These are phyloP conservation scores for Kickxella alabastrina DNA, from an alignment of 192 early-diverging fungal species.

Conservation along the genomic window DNA sequence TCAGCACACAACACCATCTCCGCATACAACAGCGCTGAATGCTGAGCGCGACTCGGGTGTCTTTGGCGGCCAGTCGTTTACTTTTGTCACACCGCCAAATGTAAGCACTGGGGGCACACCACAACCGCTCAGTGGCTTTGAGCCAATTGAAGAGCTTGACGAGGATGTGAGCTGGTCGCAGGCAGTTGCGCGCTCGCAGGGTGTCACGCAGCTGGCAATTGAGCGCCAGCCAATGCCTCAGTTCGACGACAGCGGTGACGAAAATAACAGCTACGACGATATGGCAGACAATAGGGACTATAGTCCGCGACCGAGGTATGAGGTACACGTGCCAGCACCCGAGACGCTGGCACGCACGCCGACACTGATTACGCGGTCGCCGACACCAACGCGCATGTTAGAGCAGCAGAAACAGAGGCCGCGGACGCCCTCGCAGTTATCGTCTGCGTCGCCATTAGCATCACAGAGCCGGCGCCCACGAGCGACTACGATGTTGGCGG, in stretches of 20 bases:
- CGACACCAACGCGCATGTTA: slow-evolving; percentile 25
- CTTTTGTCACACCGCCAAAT: slow-evolving; percentile 19
- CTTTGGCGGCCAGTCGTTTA: slow-evolving; percentile 39
- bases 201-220: slow-evolving; percentile 3
- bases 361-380: slow-evolving; percentile 31
- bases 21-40: slow-evolving; percentile 16
- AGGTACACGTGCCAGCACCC: slow-evolving; percentile 41
- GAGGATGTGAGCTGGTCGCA: slow-evolving; percentile 29
- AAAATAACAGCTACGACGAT: background rate
- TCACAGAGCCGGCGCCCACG: slow-evolving; percentile 11
- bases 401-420: slow-evolving; percentile 2
- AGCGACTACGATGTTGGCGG: slow-evolving; percentile 16
- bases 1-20: slow-evolving; percentile 28
- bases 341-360: slow-evolving; percentile 44
- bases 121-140: slow-evolving; percentile 13
- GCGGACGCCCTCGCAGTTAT: slow-evolving; percentile 7
- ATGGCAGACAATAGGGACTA: background rate
- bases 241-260: background rate
- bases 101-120: slow-evolving; percentile 7
- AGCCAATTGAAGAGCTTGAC: slow-evolving; percentile 42
- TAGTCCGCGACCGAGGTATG: slow-evolving; percentile 15
- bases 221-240: background rate
- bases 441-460: background rate
- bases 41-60: slow-evolving; percentile 45
- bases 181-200: slow-evolving; percentile 2